These are phyloP conservation scores for Ottelia alismoides DNA, from an alignment of 106 monocot species.

Conservation along the genomic window DNA sequence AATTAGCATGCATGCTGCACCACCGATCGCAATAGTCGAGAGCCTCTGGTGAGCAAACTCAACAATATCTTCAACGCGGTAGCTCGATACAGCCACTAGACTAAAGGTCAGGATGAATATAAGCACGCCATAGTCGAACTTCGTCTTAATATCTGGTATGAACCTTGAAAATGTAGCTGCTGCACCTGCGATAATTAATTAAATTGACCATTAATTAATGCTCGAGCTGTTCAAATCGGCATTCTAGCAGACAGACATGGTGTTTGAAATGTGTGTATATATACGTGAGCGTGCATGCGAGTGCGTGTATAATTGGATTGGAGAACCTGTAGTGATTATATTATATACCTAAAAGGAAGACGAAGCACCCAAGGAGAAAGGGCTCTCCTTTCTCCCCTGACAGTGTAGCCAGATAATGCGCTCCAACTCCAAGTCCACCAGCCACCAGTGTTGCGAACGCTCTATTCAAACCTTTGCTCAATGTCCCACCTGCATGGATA, in stretches of 20 bases:
- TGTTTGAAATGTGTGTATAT: too few relatives aligned
- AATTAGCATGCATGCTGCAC: constrained; percentile 30
- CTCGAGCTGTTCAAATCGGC: too few relatives aligned
- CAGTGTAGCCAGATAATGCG: constrained; percentile 31
- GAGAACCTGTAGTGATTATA: too few relatives aligned
- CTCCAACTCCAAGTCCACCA: constrained; percentile 40
- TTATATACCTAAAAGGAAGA: constrained; percentile 46
- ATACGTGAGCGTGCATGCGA: too few relatives aligned
- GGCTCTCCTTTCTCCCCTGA: constrained; percentile 46
- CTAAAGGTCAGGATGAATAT: constrained; percentile 65
- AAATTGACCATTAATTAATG: too few relatives aligned
- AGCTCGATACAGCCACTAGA: constrained; percentile 61
- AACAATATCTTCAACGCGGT: constrained; percentile 35
- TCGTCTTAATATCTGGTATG: constrained; percentile 50
- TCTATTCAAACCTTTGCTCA: constrained; percentile 49
- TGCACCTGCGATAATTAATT: too few relatives aligned
- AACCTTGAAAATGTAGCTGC: constrained; percentile 51
- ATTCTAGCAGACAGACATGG: too few relatives aligned
- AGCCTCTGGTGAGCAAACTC: constrained; percentile 39
- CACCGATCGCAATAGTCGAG: constrained; percentile 51
- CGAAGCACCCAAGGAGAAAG: constrained; percentile 35
- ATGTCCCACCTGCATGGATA: constrained; percentile 48
- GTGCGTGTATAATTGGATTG: too few relatives aligned
- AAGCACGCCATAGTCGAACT: constrained; percentile 55
- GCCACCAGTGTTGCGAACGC: constrained; percentile 39